These are phyloP conservation scores for Beauveria bassiana DNA, from an alignment of 2,329 filamentous ascomycete genomes.

Conservation along the genomic window DNA sequence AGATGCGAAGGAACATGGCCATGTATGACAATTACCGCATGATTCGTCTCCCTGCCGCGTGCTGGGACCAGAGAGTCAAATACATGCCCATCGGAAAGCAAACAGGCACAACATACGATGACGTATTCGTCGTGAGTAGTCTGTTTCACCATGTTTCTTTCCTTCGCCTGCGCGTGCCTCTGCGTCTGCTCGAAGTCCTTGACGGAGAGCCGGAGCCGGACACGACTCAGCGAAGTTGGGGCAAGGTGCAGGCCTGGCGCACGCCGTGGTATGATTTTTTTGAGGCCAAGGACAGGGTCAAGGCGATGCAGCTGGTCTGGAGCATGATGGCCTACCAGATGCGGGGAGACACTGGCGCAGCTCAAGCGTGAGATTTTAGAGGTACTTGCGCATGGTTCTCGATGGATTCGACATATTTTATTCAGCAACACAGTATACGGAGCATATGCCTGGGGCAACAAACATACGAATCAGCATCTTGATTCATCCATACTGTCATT, in stretches of 20 bases:
- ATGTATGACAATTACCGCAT: slow-evolving; percentile 59
- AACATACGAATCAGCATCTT: background rate
- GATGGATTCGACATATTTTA: background rate
- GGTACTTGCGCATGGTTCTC: too few species aligned
- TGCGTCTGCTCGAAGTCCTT: slow-evolving; percentile 42
- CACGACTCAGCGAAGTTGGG: slow-evolving; percentile 36
- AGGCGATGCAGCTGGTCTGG: slow-evolving; percentile 52
- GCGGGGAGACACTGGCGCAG: slow-evolving; percentile 18
- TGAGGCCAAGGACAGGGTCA: slow-evolving; percentile 42
- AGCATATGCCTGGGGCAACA: background rate
- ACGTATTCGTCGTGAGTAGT: slow-evolving; percentile 53
- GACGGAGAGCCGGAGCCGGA: slow-evolving; percentile 36
- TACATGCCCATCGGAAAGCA: slow-evolving; percentile 50
- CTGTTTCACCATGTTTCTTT: slow-evolving; percentile 54
- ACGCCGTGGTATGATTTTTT: slow-evolving; percentile 58
- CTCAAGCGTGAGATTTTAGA: background rate
- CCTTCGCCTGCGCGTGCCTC: slow-evolving; percentile 50
- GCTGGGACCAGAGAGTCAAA: slow-evolving; percentile 53
- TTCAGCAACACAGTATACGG: background rate
- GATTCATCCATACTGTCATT: too few species aligned
- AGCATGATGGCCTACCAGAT: slow-evolving; percentile 53
- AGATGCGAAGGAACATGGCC: slow-evolving; percentile 45
- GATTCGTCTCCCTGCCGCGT: slow-evolving; percentile 47
- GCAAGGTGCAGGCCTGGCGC: slow-evolving; percentile 46
- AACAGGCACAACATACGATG: slow-evolving; percentile 42